Conservation (phyloP, 768 basidiomycete genomes). For the Termitomyces sp. region DNA sequence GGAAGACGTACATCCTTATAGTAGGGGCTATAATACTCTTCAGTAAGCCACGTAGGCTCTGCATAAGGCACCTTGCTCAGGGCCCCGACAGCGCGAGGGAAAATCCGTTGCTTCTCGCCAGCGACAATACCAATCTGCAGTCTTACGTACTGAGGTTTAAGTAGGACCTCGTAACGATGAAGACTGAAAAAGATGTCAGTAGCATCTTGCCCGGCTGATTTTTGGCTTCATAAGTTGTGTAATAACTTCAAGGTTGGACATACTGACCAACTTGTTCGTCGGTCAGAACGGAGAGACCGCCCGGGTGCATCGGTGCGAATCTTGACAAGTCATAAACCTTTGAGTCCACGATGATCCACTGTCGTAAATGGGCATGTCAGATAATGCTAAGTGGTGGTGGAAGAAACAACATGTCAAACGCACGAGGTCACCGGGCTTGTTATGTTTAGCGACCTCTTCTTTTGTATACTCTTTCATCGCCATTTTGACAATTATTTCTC, state of each 20-base stretch:
- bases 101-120: constrained; percentile 50
- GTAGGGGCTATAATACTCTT: constrained; percentile 44
- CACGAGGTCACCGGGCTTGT: constrained; percentile 4
- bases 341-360: constrained; percentile 19
- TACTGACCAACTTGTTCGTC: constrained; percentile 59
- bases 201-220: constrained; percentile 63
- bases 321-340: constrained; percentile 67
- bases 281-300: constrained; percentile 63
- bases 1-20: constrained; percentile 17
- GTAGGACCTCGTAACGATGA: constrained; percentile 69
- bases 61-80: constrained; percentile 71
- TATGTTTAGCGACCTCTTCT: constrained; percentile 29
- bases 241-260: background rate
- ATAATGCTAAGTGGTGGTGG: background rate
- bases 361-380: background rate
- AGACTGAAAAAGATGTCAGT: constrained; percentile 73
- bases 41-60: constrained; percentile 71
- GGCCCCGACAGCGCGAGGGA: constrained; percentile 41
- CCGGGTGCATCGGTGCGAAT: constrained; percentile 72
- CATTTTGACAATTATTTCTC: no score
- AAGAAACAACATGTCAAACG: constrained; percentile 54
- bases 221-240: no score
- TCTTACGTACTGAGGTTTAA: constrained; percentile 61
- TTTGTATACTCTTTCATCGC: constrained; percentile 27
- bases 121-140: constrained; percentile 60